Evolutionary conservation across 2,329 filamentous ascomycete species (phyloP).

Genomic region (Phialophora verrucosa): DNA sequence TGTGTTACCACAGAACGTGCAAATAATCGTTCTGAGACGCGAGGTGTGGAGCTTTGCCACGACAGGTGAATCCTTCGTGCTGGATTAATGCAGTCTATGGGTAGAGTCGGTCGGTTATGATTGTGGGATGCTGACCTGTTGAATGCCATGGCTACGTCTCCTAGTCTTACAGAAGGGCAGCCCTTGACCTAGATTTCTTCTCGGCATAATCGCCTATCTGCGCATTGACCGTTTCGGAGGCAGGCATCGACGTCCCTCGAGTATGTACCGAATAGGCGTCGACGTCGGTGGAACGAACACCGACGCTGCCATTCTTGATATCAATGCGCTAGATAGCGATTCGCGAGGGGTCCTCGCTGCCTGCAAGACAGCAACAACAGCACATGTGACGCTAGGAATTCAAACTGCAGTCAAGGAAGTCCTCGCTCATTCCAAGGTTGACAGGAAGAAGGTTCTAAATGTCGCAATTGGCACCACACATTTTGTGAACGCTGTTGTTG

Average conservation of each 20-base stretch:
- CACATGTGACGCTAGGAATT: constrained; percentile 59
- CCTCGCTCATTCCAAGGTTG: constrained; percentile 47
- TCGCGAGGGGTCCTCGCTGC: constrained; percentile 54
- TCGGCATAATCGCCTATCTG: neutral
- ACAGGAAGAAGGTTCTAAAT: constrained; percentile 50
- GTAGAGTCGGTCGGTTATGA: neutral
- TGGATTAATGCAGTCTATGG: neutral
- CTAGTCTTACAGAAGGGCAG: neutral
- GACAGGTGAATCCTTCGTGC: neutral
- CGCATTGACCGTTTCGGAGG: neutral
- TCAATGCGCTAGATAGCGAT: constrained; percentile 45
- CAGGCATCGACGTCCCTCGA: neutral
- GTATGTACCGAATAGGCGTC: constrained; percentile 52
- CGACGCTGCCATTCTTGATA: constrained; percentile 55
- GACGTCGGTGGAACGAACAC: constrained; percentile 50
- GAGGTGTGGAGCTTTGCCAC: neutral
- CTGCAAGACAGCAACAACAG: constrained; percentile 57
- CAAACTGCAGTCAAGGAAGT: constrained; percentile 54
- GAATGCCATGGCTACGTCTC: neutral
- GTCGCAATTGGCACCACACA: constrained; percentile 60
- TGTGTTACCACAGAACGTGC: neutral
- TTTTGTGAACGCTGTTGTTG: constrained; percentile 58
- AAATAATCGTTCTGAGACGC: neutral
- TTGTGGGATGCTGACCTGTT: neutral
- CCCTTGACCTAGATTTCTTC: neutral